Base-by-base conservation (phyloP, 2,329 filamentous ascomycete species). In the Knoxdaviesia proteae region DNA sequence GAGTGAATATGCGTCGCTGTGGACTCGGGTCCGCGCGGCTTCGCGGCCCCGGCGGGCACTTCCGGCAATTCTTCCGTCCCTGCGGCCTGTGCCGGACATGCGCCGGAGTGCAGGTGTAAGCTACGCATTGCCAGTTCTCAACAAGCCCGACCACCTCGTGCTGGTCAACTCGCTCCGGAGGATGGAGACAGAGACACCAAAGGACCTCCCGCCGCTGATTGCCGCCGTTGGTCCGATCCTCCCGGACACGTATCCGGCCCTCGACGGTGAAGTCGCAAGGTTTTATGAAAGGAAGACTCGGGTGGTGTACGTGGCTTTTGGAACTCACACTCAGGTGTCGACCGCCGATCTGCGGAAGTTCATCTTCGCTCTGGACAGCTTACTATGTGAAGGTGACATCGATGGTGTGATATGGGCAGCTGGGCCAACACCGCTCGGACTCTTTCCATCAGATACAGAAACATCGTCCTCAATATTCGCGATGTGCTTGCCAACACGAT, bases 71-170 rank as follows among this genome's bases (percentile, higher is more conserved):
- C 41, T 59, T 4, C 46, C 47, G 6, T 58, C 52, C 42, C 35
- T 56, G 6, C 43, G 46, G 7, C 62, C 54, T 51, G 53, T 52
- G 0, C 50, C 47, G 7, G 46, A 45, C 5, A 60, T 63, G 58
- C 54, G 61, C 6, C 46, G 47, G n/a, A 44, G 44, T 6, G 50
- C 50, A 1, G 61, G 57, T 3, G 57, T 64, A 5, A 42, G 49
- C 6, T 54, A 58, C 20, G 43, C 48, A 3, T 50, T 57, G 5
- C 54, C 53, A 0, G 44, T 49, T 0, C 44, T 50, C 0, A 44
- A 51, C 3, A 63, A 63, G 40, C 62, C 63, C 0, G 53, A 62
- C 43, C 57, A 63, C 39, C 55, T 66, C 4, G 47, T 61, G 2
- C 50, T 65, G 5, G 56, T 65, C 30, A 65, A 65, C 42, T 62